A percentile compares a stretch with the other conserved stretches of the same genome.
phyloP scores from a whole-genome alignment of 2,329 filamentous ascomycete species.

The Talaromyces sp. region DNA sequence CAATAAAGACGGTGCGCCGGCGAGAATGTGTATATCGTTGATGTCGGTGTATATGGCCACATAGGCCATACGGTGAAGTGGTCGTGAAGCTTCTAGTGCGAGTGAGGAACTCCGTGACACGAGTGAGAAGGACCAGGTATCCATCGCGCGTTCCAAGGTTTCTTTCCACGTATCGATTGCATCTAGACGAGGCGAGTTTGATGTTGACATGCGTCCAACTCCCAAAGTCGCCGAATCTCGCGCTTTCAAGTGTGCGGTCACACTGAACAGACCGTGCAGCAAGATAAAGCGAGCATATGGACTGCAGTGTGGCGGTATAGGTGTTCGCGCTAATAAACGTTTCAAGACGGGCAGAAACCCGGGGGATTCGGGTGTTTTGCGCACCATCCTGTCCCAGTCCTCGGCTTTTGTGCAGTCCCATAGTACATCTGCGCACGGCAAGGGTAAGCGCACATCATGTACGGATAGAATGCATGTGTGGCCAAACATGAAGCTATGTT shows the following conservation, averaged over 20 bases:
- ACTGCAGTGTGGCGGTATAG: slow-evolving; percentile 24
- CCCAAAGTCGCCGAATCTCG: slow-evolving; percentile 23
- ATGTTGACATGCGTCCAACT: slow-evolving; percentile 20
- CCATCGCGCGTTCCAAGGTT: slow-evolving; percentile 26
- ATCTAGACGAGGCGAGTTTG: slow-evolving; percentile 14
- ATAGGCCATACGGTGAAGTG: slow-evolving; percentile 27
- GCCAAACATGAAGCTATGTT: slow-evolving; percentile 30
- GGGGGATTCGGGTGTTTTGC: slow-evolving; percentile 22
- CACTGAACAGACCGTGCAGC: slow-evolving; percentile 27
- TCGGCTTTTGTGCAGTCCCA: slow-evolving; percentile 25
- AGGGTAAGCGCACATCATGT: slow-evolving; percentile 26
- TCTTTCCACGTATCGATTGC: slow-evolving; percentile 27
- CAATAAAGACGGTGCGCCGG: slow-evolving; percentile 25
- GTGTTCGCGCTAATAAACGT: slow-evolving; percentile 22
- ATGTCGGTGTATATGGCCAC: slow-evolving; percentile 27
- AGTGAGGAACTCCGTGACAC: slow-evolving; percentile 26
- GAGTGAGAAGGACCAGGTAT: slow-evolving; percentile 29
- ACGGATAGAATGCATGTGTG: slow-evolving; percentile 28
- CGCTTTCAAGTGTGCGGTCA: slow-evolving; percentile 26
- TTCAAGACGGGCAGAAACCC: slow-evolving; percentile 27
- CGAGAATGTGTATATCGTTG: slow-evolving; percentile 28
- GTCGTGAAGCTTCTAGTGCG: slow-evolving; percentile 23
- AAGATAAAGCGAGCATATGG: slow-evolving; percentile 26
- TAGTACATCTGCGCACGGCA: slow-evolving; percentile 26
- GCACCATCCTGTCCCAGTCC: slow-evolving; percentile 24